Conservation (phyloP, 176 grass and related monocot genomes). For the Secale cereale region DNA sequence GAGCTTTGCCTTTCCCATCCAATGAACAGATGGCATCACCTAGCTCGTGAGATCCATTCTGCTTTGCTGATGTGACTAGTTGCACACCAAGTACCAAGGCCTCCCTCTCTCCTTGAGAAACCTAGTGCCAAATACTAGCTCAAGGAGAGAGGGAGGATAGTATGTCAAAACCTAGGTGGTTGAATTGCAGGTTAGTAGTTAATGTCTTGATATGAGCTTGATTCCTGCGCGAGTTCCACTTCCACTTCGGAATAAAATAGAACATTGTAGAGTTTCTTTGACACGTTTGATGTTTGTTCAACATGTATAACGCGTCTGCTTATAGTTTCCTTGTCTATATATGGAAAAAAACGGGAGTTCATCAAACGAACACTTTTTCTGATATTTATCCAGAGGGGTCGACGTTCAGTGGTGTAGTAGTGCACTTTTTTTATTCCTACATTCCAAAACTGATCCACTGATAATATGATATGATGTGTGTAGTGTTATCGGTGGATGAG, state of each 20-base stretch:
- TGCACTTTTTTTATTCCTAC: neutral
- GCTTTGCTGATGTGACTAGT: no score
- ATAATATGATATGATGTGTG: neutral
- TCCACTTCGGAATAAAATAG: no score
- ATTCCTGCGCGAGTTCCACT: neutral
- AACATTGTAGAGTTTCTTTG: neutral
- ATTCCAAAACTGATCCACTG: neutral
- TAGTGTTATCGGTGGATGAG: conserved; percentile 56
- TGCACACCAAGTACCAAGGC: no score
- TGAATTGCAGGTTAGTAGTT: neutral
- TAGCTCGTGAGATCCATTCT: no score
- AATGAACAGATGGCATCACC: no score
- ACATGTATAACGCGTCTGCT: neutral
- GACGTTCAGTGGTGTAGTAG: neutral
- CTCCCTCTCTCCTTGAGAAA: no score
- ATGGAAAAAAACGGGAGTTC: neutral
- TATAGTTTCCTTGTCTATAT: neutral
- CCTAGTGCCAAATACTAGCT: no score
- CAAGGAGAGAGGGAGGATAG: no score
- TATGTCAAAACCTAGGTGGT: neutral
- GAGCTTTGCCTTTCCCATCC: no score
- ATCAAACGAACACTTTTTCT: neutral
- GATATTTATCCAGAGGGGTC: neutral
- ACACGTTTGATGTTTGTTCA: neutral
- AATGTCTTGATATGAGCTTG: neutral